Evolutionary conservation across 306 rosid genomes (phyloP).

Genomic region (Trifolium pratense): DNA sequence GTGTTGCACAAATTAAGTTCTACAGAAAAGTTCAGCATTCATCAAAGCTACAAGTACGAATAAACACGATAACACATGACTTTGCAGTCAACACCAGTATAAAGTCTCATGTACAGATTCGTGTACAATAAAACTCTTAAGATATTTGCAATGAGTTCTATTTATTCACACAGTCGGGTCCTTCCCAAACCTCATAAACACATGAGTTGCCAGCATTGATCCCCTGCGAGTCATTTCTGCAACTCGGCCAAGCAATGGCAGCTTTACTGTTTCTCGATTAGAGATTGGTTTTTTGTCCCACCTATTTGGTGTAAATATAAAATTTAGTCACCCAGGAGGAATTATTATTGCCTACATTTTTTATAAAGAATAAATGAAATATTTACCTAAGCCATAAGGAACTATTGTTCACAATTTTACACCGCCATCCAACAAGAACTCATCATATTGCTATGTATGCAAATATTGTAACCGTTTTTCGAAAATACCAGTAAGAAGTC

Average conservation of each 20-base stretch:
- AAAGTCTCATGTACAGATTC: conserved; percentile 23
- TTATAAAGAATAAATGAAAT: conserved; percentile 5
- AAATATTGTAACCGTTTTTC: too few relatives aligned
- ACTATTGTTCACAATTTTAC: neutral
- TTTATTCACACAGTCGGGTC: conserved; percentile 50
- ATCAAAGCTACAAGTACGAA: conserved; percentile 17
- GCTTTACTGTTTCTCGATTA: conserved; percentile 67
- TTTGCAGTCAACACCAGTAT: conserved; percentile 7
- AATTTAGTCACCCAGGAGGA: conserved; percentile 8
- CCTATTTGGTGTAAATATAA: conserved; percentile 49
- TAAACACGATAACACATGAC: neutral
- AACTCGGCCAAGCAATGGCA: conserved; percentile 68
- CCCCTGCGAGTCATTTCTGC: conserved; percentile 72
- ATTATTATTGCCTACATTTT: conserved; percentile 5
- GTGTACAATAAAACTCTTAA: neutral
- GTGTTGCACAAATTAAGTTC: conserved; percentile 23
- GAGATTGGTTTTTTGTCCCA: conserved; percentile 81
- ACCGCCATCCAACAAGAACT: too few relatives aligned
- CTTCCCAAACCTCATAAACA: conserved; percentile 83
- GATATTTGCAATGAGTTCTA: neutral
- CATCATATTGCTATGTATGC: too few relatives aligned
- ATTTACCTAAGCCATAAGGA: conserved; percentile 25
- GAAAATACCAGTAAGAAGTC: too few relatives aligned
- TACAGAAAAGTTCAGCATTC: conserved; percentile 23
- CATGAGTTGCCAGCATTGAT: conserved; percentile 77